These are phyloP conservation scores for Amoebophrya sp. DNA, from an alignment of 169 alveolate species.

Conservation along the genomic window DNA sequence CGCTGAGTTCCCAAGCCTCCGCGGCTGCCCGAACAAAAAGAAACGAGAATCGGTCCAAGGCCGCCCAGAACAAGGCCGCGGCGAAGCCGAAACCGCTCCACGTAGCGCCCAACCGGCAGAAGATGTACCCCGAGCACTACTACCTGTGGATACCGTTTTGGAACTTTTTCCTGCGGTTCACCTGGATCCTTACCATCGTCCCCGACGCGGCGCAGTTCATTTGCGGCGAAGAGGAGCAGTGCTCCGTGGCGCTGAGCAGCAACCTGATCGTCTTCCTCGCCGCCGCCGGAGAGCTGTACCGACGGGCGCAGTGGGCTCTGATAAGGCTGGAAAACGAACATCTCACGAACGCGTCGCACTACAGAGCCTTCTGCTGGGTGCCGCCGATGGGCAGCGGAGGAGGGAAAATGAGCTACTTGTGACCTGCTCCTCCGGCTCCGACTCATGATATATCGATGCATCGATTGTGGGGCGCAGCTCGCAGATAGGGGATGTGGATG, in stretches of 20 bases:
- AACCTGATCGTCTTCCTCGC: background rate
- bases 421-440: too few species aligned
- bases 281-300: background rate
- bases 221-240: background rate
- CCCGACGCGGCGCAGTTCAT: background rate
- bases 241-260: background rate
- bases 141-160: background rate
- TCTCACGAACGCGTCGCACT: slow-evolving; percentile 56
- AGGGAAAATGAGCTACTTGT: too few species aligned
- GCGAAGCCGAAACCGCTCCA: too few species aligned
- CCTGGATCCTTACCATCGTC: background rate
- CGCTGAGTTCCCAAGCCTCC: too few species aligned
- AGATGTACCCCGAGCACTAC: background rate
- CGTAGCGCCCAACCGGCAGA: background rate
- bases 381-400: too few species aligned
- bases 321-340: slow-evolving; percentile 64
- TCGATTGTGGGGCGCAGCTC: too few species aligned
- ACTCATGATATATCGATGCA: too few species aligned
- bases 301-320: slow-evolving; percentile 48
- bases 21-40: too few species aligned
- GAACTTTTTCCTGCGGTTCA: background rate
- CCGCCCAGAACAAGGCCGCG: too few species aligned
- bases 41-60: too few species aligned
- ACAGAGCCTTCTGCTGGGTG: slow-evolving; percentile 63
- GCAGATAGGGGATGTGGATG: too few species aligned